Evolutionary conservation across 768 basidiomycete species (phyloP).

Genomic region (Coprinellus micaceus): DNA sequence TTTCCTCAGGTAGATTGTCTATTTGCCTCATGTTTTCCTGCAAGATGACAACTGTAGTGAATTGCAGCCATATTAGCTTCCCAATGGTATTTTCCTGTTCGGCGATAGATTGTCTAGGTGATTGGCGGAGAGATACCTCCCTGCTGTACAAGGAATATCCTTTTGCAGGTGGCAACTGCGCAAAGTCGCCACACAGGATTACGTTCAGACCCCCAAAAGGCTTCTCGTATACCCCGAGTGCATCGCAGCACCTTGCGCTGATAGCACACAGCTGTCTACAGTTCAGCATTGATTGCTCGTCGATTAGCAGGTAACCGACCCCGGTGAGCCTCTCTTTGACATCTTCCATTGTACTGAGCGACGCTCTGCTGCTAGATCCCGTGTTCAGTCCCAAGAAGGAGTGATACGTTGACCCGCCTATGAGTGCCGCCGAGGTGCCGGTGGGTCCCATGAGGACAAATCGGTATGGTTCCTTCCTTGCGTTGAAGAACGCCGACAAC

Average conservation of each 20-base stretch:
- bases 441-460: slow-evolving; percentile 25
- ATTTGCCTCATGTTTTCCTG: slow-evolving; percentile 33
- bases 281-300: slow-evolving; percentile 42
- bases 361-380: no score
- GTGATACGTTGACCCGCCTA: neutral
- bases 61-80: slow-evolving; percentile 28
- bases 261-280: slow-evolving; percentile 27
- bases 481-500: slow-evolving; percentile 18
- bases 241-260: slow-evolving; percentile 18
- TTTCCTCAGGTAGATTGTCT: slow-evolving; percentile 16
- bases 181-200: slow-evolving; percentile 44
- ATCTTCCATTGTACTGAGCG: slow-evolving; percentile 12
- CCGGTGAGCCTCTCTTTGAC: slow-evolving; percentile 15
- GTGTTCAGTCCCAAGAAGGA: neutral
- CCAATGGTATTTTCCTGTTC: slow-evolving; percentile 23
- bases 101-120: neutral
- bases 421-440: slow-evolving; percentile 21
- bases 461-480: slow-evolving; percentile 22
- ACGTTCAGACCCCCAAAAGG: slow-evolving; percentile 37
- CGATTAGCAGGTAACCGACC: slow-evolving; percentile 38
- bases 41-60: slow-evolving; percentile 31
- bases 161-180: slow-evolving; percentile 35
- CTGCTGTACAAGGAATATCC: neutral
- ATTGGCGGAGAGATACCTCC: neutral
- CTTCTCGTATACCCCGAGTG: slow-evolving; percentile 14